Conservation (phyloP, 768 basidiomycete genomes). For the Auricularia heimuer region DNA sequence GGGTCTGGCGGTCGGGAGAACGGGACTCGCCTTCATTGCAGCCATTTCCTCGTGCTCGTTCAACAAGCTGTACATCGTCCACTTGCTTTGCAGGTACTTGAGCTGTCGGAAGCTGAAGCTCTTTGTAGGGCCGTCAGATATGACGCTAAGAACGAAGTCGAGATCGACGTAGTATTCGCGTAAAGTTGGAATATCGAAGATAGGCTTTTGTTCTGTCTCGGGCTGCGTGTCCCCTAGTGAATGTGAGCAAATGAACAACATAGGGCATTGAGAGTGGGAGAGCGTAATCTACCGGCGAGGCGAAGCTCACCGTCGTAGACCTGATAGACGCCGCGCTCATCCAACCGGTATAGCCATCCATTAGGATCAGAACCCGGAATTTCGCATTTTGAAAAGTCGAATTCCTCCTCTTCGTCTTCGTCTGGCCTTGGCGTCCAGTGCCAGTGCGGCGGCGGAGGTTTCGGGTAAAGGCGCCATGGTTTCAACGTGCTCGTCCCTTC, state of each 20-base stretch:
- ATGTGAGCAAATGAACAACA: not conserved
- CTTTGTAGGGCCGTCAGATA: conserved; percentile 92
- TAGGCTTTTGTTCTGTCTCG: conserved; percentile 37
- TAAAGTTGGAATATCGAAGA: conserved; percentile 73
- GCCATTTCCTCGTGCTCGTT: conserved; percentile 91
- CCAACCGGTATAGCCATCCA: conserved; percentile 56
- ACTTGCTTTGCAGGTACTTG: conserved; percentile 88
- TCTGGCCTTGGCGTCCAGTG: conserved; percentile 43
- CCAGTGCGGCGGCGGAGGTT: conserved; percentile 94
- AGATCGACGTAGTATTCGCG: conserved; percentile 95
- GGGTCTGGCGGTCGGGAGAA: not conserved
- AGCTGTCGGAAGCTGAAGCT: conserved; percentile 88
- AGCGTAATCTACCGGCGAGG: not conserved
- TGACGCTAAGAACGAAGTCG: conserved; percentile 82
- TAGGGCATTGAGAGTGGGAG: not conserved
- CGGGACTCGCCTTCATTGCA: conserved; percentile 81
- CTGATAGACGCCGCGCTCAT: conserved; percentile 86
- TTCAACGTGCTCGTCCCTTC: conserved; percentile 15
- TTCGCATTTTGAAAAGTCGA: conserved; percentile 58
- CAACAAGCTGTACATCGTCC: conserved; percentile 82
- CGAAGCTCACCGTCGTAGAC: conserved; percentile 39
- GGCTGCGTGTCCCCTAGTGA: too few relatives aligned
- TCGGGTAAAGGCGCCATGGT: conserved; percentile 86
- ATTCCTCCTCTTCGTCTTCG: conserved; percentile 33
- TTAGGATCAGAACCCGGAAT: conserved; percentile 55